Conservation (phyloP, 1,284 basidiomycete genomes). For the Ustilago shanxiensis region DNA sequence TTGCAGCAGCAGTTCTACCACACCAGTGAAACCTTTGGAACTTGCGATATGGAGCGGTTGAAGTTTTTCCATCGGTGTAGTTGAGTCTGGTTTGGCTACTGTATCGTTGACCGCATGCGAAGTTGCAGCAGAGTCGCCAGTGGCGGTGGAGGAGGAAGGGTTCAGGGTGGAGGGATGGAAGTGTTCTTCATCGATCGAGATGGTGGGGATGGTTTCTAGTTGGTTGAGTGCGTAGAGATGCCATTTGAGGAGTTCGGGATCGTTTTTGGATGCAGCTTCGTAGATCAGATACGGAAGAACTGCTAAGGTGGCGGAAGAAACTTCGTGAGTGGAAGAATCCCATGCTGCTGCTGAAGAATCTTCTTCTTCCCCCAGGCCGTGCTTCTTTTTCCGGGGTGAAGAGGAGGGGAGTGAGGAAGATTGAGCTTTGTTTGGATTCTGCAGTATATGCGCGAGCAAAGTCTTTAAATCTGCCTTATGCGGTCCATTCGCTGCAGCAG, state of each 20-base stretch:
- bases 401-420: neutral
- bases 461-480: constrained; percentile 42
- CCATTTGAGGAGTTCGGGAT: constrained; percentile 44
- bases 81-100: constrained; percentile 8
- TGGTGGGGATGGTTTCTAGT: constrained; percentile 36
- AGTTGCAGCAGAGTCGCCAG: constrained; percentile 18
- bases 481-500: constrained; percentile 22
- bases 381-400: neutral
- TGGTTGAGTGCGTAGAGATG: constrained; percentile 45
- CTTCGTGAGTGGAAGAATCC: constrained; percentile 36
- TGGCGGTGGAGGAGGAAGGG: constrained; percentile 7
- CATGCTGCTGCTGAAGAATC: constrained; percentile 24
- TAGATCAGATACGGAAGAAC: constrained; percentile 53
- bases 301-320: constrained; percentile 28
- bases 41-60: constrained; percentile 85
- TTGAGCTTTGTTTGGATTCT: constrained; percentile 39
- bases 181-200: constrained; percentile 39
- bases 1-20: constrained; percentile 77
- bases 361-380: neutral
- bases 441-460: constrained; percentile 48
- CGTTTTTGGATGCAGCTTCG: constrained; percentile 42
- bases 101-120: constrained; percentile 6
- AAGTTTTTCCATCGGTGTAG: constrained; percentile 46
- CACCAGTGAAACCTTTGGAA: constrained; percentile 76
- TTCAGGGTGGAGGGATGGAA: constrained; percentile 43